A percentile compares a stretch with the other conserved stretches of the same genome.
These are phyloP conservation scores for Populus hybrid DNA, from an alignment of 441 rosid species.

Conservation along the genomic window DNA sequence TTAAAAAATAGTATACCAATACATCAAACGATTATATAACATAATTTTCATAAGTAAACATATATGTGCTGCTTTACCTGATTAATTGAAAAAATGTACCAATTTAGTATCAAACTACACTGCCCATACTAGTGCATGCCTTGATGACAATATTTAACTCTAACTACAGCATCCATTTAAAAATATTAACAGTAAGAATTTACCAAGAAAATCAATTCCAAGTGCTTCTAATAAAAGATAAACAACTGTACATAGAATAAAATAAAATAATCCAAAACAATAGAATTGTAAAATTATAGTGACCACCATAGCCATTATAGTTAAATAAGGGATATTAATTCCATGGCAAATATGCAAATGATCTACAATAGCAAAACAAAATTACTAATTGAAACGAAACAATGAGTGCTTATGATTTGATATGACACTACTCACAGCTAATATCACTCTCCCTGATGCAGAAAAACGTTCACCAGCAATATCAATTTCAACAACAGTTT, in stretches of 20 bases:
- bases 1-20: not conserved
- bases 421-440: conserved; percentile 60
- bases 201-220: not conserved
- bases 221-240: not conserved
- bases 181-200: not conserved
- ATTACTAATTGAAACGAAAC: not conserved
- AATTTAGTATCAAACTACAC: not conserved
- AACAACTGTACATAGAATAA: not conserved
- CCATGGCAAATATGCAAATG: not conserved
- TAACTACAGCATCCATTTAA: not conserved
- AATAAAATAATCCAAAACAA: not conserved
- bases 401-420: conserved; percentile 6
- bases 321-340: not conserved
- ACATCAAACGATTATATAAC: not conserved
- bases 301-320: not conserved
- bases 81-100: not conserved
- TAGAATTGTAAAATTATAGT: not conserved
- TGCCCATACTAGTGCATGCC: not conserved
- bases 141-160: not conserved
- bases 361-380: not conserved
- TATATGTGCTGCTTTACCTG: not conserved
- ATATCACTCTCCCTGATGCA: conserved; percentile 84
- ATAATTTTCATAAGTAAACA: too few relatives aligned
- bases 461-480: conserved; percentile 88
- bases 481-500: conserved; percentile 88